These are phyloP conservation scores for Gastroboletus turbinatus DNA, from an alignment of 1,284 basidiomycete species.

Conservation along the genomic window DNA sequence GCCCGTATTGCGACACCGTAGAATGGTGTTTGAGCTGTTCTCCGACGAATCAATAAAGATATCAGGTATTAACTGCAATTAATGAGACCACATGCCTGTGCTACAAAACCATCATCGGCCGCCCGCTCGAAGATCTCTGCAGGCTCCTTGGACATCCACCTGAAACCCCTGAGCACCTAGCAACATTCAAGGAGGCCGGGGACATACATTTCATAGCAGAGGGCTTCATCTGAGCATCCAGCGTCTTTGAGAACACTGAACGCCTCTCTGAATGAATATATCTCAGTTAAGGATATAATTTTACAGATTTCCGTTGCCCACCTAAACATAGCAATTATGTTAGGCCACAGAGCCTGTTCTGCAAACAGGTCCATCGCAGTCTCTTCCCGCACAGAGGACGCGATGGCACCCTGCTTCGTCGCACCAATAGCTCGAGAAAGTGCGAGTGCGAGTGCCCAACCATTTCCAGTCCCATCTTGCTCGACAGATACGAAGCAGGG, in stretches of 20 bases:
- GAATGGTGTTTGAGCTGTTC: conserved; percentile 60
- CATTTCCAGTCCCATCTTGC: conserved; percentile 57
- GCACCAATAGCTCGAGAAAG: conserved; percentile 59
- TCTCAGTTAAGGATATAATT: neutral
- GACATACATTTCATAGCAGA: conserved; percentile 63
- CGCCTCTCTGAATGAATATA: conserved; percentile 45
- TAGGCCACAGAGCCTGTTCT: conserved; percentile 67
- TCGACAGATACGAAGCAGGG: conserved; percentile 67
- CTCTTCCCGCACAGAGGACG: conserved; percentile 62
- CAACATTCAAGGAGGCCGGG: neutral
- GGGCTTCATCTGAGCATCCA: conserved; percentile 65
- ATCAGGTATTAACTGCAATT: neutral
- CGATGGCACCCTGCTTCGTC: conserved; percentile 64
- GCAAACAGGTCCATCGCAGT: conserved; percentile 67
- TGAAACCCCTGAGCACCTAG: conserved; percentile 24
- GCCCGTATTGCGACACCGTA: conserved; percentile 60
- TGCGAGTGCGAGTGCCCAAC: conserved; percentile 48
- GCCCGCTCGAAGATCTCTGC: conserved; percentile 71
- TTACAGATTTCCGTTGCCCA: conserved; percentile 19
- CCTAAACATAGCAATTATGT: conserved; percentile 65
- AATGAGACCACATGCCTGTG: conserved; percentile 39
- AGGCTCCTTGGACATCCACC: conserved; percentile 74
- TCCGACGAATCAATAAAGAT: neutral
- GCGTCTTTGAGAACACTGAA: conserved; percentile 63
- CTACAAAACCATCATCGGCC: conserved; percentile 64